phyloP scores from a whole-genome alignment of 306 rosid genomes.

The Bauhinia variegata region DNA sequence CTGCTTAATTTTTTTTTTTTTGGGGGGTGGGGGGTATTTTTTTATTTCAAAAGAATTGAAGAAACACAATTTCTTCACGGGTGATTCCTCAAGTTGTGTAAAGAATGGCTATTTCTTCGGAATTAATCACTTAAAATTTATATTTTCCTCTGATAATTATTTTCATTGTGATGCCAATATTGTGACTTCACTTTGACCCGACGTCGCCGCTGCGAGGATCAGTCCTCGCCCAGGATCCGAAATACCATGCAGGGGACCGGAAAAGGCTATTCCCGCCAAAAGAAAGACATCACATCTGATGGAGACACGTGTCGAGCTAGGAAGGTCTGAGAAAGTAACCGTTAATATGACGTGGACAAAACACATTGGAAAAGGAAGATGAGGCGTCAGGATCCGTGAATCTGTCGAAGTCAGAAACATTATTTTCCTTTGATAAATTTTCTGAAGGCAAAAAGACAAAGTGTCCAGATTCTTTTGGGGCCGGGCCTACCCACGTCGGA shows the following conservation, averaged over 20 bases:
- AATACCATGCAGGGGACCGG: constrained; percentile 7
- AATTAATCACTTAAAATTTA: not conserved
- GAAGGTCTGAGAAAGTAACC: constrained; percentile 57
- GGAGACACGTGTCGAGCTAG: constrained; percentile 56
- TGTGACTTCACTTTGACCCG: constrained; percentile 35
- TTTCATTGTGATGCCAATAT: too few relatives aligned
- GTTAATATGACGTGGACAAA: constrained; percentile 53
- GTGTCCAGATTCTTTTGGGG: constrained; percentile 3
- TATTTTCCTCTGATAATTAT: not conserved
- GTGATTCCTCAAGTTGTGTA: constrained; percentile 15
- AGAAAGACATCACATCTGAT: constrained; percentile 13
- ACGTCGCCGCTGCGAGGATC: constrained; percentile 39
- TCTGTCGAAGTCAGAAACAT: constrained; percentile 26
- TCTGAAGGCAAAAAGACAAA: not conserved
- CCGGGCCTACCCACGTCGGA: constrained; percentile 23
- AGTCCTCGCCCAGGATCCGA: not conserved
- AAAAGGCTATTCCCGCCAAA: constrained; percentile 55
- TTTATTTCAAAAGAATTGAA: not conserved
- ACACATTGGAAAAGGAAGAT: constrained; percentile 34
- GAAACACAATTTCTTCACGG: constrained; percentile 23
- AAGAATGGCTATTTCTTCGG: constrained; percentile 8
- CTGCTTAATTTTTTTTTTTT: constrained; percentile 38
- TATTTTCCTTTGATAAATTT: not conserved
- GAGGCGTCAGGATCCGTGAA: constrained; percentile 23
- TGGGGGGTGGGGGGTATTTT: not conserved